These are phyloP conservation scores for Paxillus rubicundulus DNA, from an alignment of 768 basidiomycete species.

Conservation along the genomic window DNA sequence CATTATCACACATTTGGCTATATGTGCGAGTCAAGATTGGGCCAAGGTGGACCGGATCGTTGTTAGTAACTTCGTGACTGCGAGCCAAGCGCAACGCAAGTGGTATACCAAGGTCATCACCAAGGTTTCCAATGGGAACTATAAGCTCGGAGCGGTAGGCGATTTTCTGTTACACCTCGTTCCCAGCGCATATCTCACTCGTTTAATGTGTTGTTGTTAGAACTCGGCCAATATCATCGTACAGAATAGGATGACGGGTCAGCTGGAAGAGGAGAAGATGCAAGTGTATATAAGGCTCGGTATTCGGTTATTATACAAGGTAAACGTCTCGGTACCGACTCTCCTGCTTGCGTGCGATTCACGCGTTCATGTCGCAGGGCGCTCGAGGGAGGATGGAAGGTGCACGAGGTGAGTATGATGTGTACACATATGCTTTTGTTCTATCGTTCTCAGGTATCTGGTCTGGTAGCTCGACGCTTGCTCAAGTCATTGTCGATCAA, in stretches of 20 bases:
- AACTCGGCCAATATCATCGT: constrained; percentile 99
- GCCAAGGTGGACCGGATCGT: constrained; percentile 83
- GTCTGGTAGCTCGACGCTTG: constrained; percentile 62
- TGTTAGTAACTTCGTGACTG: constrained; percentile 92
- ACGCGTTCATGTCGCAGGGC: constrained; percentile 44
- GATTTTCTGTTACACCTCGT: neutral
- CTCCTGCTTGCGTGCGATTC: neutral
- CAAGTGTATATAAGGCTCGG: constrained; percentile 90
- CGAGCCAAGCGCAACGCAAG: constrained; percentile 93
- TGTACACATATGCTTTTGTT: neutral
- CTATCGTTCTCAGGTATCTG: neutral
- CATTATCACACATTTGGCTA: constrained; percentile 94
- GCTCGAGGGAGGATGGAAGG: constrained; percentile 89
- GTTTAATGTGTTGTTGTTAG: constrained; percentile 35
- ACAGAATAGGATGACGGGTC: constrained; percentile 88
- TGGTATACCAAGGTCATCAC: constrained; percentile 91
- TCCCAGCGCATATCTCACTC: neutral
- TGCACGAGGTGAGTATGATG: constrained; percentile 56
- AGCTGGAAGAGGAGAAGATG: constrained; percentile 98
- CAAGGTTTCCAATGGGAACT: constrained; percentile 84
- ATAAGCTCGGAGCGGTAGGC: constrained; percentile 83
- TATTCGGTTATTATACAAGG: constrained; percentile 89
- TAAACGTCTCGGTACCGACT: constrained; percentile 17
- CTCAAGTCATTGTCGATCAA: constrained; percentile 90
- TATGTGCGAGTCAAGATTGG: constrained; percentile 95